Conservation (phyloP, 768 basidiomycete genomes). For the Termitomyces sp. region DNA sequence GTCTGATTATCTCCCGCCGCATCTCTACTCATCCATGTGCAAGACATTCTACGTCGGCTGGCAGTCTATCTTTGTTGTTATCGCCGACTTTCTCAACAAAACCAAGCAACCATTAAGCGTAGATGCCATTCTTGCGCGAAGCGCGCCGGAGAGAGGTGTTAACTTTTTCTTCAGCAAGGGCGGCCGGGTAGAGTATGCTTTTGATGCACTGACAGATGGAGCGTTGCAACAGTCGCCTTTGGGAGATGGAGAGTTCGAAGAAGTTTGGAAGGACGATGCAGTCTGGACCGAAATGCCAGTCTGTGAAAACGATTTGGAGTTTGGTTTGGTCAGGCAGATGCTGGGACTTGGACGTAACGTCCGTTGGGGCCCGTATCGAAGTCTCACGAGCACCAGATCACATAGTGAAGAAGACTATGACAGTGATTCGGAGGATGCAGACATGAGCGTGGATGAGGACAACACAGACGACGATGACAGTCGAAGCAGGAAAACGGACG, state of each 20-base stretch:
- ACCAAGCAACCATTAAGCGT: constrained; percentile 1
- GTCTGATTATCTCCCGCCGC: constrained; percentile 5
- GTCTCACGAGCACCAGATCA: not conserved
- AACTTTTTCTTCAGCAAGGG: constrained; percentile 19
- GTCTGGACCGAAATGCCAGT: constrained; percentile 11
- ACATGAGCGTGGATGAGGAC: not conserved
- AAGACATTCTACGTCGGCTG: constrained; percentile 23
- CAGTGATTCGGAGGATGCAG: not conserved
- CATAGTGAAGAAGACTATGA: not conserved
- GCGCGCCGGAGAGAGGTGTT: not conserved
- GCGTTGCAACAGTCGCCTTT: constrained; percentile 20
- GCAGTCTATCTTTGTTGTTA: constrained; percentile 17
- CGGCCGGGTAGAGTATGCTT: constrained; percentile 20
- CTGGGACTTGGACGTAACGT: constrained; percentile 18
- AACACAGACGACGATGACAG: not conserved
- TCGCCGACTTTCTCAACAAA: constrained; percentile 12
- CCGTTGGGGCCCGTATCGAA: constrained; percentile 10
- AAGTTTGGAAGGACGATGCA: constrained; percentile 16
- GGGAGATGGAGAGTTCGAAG: constrained; percentile 17
- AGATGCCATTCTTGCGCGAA: not conserved
- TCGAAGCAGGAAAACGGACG: not conserved
- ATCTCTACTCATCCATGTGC: constrained; percentile 8
- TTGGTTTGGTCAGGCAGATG: constrained; percentile 20
- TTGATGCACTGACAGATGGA: constrained; percentile 22
- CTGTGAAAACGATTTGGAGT: constrained; percentile 24